Percentiles rank a stretch among this genome's conserved stretches.
These are phyloP conservation scores for Pistacia atlantica DNA, from an alignment of 345 rosid species.

Conservation along the genomic window DNA sequence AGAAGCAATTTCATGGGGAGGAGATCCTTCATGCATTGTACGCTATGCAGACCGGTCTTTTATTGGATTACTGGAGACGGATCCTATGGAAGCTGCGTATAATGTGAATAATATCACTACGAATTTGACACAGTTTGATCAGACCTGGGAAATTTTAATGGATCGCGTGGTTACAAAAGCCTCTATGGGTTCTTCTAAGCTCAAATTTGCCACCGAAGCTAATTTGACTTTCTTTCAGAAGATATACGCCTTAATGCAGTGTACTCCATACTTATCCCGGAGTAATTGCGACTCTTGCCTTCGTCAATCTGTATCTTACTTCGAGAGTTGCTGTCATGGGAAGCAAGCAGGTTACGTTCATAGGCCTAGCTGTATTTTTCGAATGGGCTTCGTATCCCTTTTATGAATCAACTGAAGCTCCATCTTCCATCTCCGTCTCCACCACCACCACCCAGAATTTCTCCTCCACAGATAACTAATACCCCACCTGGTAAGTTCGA, in stretches of 20 bases:
- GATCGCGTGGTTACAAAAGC: slow-evolving; percentile 21
- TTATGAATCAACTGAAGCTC: slow-evolving; percentile 21
- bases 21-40: slow-evolving; percentile 18
- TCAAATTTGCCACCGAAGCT: slow-evolving; percentile 40
- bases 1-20: slow-evolving; percentile 25
- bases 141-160: slow-evolving; percentile 39
- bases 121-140: slow-evolving; percentile 27
- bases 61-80: slow-evolving; percentile 30
- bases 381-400: slow-evolving; percentile 53
- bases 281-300: slow-evolving; percentile 42
- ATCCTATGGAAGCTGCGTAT: not conserved
- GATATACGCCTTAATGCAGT: slow-evolving; percentile 48
- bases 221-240: slow-evolving; percentile 6
- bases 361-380: slow-evolving; percentile 47
- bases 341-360: slow-evolving; percentile 40
- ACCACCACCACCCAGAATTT: slow-evolving; percentile 14
- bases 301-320: slow-evolving; percentile 1
- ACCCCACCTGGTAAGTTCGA: not conserved
- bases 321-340: slow-evolving; percentile 28
- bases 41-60: slow-evolving; percentile 38
- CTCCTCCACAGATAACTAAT: slow-evolving; percentile 8
- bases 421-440: slow-evolving; percentile 9
- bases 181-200: slow-evolving; percentile 30
- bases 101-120: slow-evolving; percentile 12
- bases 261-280: slow-evolving; percentile 52